Percentiles rank a stretch among this genome's conserved stretches.
Evolutionary conservation across 768 basidiomycete species (phyloP).

Genomic region (Neoboletus magnificus): DNA sequence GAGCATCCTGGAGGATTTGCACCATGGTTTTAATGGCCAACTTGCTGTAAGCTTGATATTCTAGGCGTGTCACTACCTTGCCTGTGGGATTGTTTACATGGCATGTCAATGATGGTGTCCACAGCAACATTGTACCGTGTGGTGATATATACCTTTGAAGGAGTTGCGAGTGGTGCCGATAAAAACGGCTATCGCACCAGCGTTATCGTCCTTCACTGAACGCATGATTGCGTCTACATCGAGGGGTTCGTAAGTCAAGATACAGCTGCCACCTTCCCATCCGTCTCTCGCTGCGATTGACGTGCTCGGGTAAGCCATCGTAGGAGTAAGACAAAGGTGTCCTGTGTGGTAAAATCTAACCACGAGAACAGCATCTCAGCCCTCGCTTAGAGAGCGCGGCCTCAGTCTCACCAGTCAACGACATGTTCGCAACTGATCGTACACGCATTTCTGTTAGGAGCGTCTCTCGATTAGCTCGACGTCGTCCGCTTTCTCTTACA

Average conservation of each 20-base stretch:
- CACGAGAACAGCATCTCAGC: neutral
- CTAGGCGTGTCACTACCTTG: constrained; percentile 65
- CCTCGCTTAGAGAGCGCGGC: neutral
- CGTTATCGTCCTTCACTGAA: constrained; percentile 58
- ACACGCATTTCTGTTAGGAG: neutral
- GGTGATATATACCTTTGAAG: constrained; percentile 67
- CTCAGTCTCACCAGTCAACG: neutral
- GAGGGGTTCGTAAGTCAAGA: constrained; percentile 58
- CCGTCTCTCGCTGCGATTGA: constrained; percentile 26
- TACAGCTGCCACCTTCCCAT: constrained; percentile 34
- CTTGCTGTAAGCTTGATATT: constrained; percentile 82
- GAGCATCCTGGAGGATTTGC: constrained; percentile 51
- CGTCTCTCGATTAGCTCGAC: constrained; percentile 4
- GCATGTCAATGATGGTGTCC: constrained; percentile 6
- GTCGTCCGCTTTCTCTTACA: constrained; percentile 1
- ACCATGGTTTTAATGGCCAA: constrained; percentile 77
- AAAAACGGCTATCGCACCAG: constrained; percentile 75
- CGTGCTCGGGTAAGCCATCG: constrained; percentile 26
- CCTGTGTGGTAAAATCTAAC: neutral
- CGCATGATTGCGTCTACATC: constrained; percentile 55
- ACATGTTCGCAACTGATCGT: constrained; percentile 16
- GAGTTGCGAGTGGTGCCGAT: constrained; percentile 85
- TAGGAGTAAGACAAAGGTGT: neutral
- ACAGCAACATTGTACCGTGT: neutral
- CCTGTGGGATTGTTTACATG: constrained; percentile 38